Evolutionary conservation across 495 filamentous ascomycete species (phyloP).

Genomic region (Paragyromitra xinjiangensis): DNA sequence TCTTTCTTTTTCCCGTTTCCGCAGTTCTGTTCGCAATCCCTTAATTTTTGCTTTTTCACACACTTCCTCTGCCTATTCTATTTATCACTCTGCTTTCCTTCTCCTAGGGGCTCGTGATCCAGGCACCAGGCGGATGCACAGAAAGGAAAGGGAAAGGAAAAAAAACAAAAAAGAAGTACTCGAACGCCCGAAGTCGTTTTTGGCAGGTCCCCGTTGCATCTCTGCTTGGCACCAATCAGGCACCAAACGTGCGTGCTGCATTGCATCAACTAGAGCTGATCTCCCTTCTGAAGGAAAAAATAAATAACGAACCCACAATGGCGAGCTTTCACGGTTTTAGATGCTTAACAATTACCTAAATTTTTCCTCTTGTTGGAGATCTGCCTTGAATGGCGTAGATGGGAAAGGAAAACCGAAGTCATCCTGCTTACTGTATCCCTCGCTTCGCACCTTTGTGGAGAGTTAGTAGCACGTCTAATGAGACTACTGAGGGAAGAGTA

Average conservation of each 20-base stretch:
- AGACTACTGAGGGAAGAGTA: not conserved
- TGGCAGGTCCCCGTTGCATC: slow-evolving; percentile 24
- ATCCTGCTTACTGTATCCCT: not conserved
- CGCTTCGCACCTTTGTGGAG: slow-evolving; percentile 8
- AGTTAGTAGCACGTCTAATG: not conserved
- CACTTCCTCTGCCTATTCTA: too few relatives aligned
- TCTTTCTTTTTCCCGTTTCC: not conserved
- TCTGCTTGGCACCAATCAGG: slow-evolving; percentile 22
- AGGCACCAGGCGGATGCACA: not conserved
- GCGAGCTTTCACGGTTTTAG: not conserved
- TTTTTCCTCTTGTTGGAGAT: slow-evolving; percentile 1
- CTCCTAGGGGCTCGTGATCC: slow-evolving; percentile 28
- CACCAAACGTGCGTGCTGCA: slow-evolving; percentile 25
- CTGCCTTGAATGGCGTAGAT: not conserved
- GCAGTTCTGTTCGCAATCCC: slow-evolving; percentile 7
- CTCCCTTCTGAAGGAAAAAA: not conserved
- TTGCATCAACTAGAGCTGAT: slow-evolving; percentile 18
- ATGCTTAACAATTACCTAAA: slow-evolving; percentile 45
- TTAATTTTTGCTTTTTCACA: slow-evolving; percentile 8
- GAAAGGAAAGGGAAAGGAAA: not conserved
- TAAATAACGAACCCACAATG: slow-evolving; percentile 2
- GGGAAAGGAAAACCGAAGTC: not conserved
- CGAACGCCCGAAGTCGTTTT: slow-evolving; percentile 3
- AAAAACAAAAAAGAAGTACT: not conserved
- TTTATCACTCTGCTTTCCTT: not conserved